A percentile compares a stretch with the other conserved stretches of the same genome.
These are phyloP conservation scores for Capsella rubella DNA, from an alignment of 441 rosid genomes.

Conservation along the genomic window DNA sequence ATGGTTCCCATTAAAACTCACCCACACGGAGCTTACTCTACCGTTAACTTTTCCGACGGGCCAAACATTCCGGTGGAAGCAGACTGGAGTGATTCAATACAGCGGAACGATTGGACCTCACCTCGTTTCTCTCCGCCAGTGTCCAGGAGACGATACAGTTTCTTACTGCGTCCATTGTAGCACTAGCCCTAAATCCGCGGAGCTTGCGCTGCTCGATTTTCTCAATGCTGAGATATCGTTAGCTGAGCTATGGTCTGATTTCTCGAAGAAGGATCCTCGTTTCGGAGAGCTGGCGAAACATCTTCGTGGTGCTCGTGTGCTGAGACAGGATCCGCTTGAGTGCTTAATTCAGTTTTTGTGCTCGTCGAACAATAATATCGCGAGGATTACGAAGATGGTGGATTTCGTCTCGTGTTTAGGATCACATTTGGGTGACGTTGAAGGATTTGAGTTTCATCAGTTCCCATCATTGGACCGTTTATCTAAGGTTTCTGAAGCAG, in stretches of 20 bases:
- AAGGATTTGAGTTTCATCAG: slow-evolving; percentile 72
- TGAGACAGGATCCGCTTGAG: slow-evolving; percentile 91
- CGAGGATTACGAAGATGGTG: slow-evolving; percentile 93
- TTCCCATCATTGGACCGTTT: slow-evolving; percentile 80
- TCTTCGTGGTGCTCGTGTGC: slow-evolving; percentile 82
- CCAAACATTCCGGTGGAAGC: slow-evolving; percentile 97
- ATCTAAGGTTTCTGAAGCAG: slow-evolving; percentile 65
- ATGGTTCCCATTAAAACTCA: slow-evolving; percentile 67
- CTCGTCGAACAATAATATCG: slow-evolving; percentile 87
- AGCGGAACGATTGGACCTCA: slow-evolving; percentile 87
- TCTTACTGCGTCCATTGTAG: slow-evolving; percentile 62
- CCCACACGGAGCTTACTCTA: slow-evolving; percentile 67
- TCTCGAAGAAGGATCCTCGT: slow-evolving; percentile 68
- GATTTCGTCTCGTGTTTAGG: slow-evolving; percentile 75
- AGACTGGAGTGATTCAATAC: slow-evolving; percentile 72
- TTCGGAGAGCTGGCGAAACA: slow-evolving; percentile 67
- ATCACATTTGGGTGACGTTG: slow-evolving; percentile 63
- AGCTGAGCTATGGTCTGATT: slow-evolving; percentile 66
- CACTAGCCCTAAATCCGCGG: slow-evolving; percentile 57
- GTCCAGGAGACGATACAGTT: slow-evolving; percentile 53
- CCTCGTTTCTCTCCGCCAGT: slow-evolving; percentile 77
- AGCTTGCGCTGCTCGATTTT: slow-evolving; percentile 72
- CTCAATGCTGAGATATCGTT: slow-evolving; percentile 69
- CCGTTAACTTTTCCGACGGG: slow-evolving; percentile 95
- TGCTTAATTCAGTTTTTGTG: slow-evolving; percentile 87